Percentiles rank a stretch among this genome's conserved stretches.
phyloP scores from a whole-genome alignment of 371 early-diverging fungal species.

The Apophysomyces variabilis region DNA sequence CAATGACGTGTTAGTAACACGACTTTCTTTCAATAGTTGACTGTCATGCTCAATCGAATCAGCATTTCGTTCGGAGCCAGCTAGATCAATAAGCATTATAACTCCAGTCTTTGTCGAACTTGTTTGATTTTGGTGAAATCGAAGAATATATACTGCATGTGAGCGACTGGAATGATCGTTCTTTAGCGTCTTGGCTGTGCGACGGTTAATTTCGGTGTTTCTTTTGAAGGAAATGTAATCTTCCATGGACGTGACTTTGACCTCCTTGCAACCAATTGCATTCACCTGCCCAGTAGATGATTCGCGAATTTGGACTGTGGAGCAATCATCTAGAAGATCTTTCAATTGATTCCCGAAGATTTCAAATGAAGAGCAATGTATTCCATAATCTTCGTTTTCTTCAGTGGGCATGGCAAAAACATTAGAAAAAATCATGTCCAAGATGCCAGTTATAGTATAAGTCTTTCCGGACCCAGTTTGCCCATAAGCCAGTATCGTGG shows the following conservation, averaged over 20 bases:
- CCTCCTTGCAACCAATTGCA: constrained; percentile 4
- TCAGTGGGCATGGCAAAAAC: background rate
- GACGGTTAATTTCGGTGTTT: constrained; percentile 61
- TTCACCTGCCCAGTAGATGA: constrained; percentile 10
- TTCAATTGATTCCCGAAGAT: constrained; percentile 4
- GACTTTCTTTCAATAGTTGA: constrained; percentile 94
- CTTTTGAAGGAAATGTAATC: constrained; percentile 8
- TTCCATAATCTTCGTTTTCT: background rate
- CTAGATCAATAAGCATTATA: constrained; percentile 95
- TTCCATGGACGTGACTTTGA: constrained; percentile 4
- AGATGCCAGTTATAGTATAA: constrained; percentile 7
- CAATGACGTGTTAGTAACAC: constrained; percentile 97
- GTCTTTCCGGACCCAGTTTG: constrained; percentile 7
- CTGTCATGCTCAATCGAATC: constrained; percentile 84
- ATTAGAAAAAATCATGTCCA: background rate
- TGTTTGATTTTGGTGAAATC: constrained; percentile 74
- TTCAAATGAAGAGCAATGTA: constrained; percentile 9
- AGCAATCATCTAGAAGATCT: constrained; percentile 2
- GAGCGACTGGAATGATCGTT: constrained; percentile 96
- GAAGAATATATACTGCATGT: constrained; percentile 92
- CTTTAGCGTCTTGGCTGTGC: constrained; percentile 89
- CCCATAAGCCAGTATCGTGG: background rate
- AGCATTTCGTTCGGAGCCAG: constrained; percentile 94
- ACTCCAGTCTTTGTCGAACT: constrained; percentile 81
- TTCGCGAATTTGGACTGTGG: constrained; percentile 4